phyloP scores from a whole-genome alignment of 2,329 filamentous ascomycete genomes.

The Emmonsiellopsis sp. region DNA sequence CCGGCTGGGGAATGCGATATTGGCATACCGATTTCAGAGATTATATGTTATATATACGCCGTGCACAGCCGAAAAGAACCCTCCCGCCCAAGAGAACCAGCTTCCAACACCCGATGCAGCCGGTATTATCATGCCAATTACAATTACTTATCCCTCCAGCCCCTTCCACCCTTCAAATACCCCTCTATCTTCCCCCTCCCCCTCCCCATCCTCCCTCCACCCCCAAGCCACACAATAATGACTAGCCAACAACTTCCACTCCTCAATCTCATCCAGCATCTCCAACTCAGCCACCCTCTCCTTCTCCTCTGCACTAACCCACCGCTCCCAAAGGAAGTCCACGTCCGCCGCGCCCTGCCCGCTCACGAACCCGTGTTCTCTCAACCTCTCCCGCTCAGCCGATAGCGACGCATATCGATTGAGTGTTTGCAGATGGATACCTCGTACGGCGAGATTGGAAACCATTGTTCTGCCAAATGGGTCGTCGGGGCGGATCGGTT shows the following conservation, averaged over 20 bases:
- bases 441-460: conserved; percentile 71
- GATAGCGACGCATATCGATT: conserved; percentile 58
- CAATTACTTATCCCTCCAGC: conserved; percentile 21
- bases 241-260: conserved; percentile 75
- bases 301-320: conserved; percentile 64
- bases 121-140: not conserved
- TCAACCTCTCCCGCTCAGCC: conserved; percentile 61
- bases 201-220: conserved; percentile 52
- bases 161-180: conserved; percentile 29
- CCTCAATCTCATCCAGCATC: conserved; percentile 89
- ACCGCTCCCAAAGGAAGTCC: conserved; percentile 65
- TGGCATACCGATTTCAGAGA: too few relatives aligned
- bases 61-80: too few relatives aligned
- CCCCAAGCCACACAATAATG: conserved; percentile 93
- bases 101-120: too few relatives aligned
- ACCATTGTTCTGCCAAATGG: conserved; percentile 90
- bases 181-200: conserved; percentile 9
- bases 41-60: too few relatives aligned
- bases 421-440: conserved; percentile 77
- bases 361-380: conserved; percentile 54
- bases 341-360: conserved; percentile 52
- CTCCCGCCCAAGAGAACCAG: too few relatives aligned
- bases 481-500: conserved; percentile 76
- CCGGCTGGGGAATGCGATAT: too few relatives aligned
- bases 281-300: conserved; percentile 70